Evolutionary conservation across 148 eudicot species (phyloP), one percentile per base, ranked within the genome.

Genomic region (Chenopodium suecicum): DNA sequence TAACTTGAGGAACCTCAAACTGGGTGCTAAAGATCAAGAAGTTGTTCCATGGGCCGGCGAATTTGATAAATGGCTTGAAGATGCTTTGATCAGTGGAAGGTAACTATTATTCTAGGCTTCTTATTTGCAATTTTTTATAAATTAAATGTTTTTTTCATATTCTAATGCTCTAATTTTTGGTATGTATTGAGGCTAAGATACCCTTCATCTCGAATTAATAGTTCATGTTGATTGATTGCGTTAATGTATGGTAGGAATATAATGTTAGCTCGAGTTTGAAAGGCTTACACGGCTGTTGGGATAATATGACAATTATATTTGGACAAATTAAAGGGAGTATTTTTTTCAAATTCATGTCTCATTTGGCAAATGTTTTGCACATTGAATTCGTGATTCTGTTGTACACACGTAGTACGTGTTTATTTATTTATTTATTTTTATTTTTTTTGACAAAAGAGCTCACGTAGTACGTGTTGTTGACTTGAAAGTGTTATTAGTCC

Each of bases 21-120:
- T 25, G 25, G 7, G 46, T 27, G 78, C 70, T 16, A 81, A 4
- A 25, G 77, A 23, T 48, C n/a, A 70, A 50, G 68, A 89, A 9
- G 86, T 88, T 48, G 88, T 84, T 75, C 78, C 92, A 2, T 91
- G 95, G 95, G 97, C 98, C 58, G 68, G 27, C 8, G 92, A 92
- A 80, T 94, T 94, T 66, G 94, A 92, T 82, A 83, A 78, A 16
- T 94, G 97, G 98, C 92, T 94, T 19, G 93, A 89, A 83, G 88
- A 94, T 10, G 82, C 98, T 63, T 92, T 94, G 17, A 79, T 90
- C 7, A 81, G 22, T 46, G 92, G 91, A 85, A 92, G 93, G 94
- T 94, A 89, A 50, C 6, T 56, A 14, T 56, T 13, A 7, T 3
- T 56, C 22, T 56, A 14, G 62, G 62, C 22, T 56, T 56, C 22